Base-by-base conservation (phyloP, 495 filamentous ascomycete species). In the Penicillium arizonense region DNA sequence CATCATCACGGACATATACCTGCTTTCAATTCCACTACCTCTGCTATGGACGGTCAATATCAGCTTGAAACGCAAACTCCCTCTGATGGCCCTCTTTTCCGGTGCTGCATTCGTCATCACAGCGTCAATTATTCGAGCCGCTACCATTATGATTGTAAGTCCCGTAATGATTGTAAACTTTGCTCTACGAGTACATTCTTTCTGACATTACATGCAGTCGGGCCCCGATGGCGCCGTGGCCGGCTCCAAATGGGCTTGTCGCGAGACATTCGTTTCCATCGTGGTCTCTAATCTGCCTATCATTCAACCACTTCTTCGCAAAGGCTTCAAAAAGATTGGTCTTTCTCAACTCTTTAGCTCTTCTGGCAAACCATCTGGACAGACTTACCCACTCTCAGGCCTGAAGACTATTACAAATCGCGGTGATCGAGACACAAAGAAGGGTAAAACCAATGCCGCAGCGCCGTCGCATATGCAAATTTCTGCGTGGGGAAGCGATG, bases 221-320 rank as follows among this genome's bases (percentile, higher is more conserved):
- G 53, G 65, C 6, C 54, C 65, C 32, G 65, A 78, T 40, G 68
- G 67, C 24, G 75, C 76, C 16, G 58, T 64, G 1, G 50, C 73
- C 38, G 77, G 77, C 4, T 76, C 77, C 10, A 70, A 72, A 63
- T 84, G 81, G 82, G 78, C 82, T 14, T 74, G 77, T 56, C 79
- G 80, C 39, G 82, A 83, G 57, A 77, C 77, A 6, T 83, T 84
- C 55, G 77, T 83, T 45, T 76, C 75, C 0, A 70, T 83, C 23
- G 61, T 81, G 12, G 69, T 84, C 9, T 73, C 74, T 40, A 84
- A 84, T 54, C 63, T 82, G 34, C 82, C 82, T 8, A 81, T 83
- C 64, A 64, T 83, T 10, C 77, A 80, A 47, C 78, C 80, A 0
- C 55, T 81, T 0, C 67, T 80, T 53, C 71, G 71, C 10, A 58